phyloP scores from a whole-genome alignment of 2,329 filamentous ascomycete species.

The Colletotrichum higginsianum region DNA sequence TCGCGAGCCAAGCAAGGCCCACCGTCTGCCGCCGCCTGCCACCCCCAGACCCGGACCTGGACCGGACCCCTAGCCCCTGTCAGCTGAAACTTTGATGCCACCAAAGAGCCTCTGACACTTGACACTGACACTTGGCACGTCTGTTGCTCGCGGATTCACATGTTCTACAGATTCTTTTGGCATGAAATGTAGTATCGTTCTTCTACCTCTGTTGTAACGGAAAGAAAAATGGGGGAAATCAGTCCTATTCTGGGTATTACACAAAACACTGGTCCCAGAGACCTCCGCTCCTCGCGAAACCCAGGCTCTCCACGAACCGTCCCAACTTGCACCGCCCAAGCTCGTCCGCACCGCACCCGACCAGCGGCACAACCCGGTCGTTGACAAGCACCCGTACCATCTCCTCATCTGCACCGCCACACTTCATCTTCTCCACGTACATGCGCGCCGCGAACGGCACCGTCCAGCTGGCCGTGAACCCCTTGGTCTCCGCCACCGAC shows the following conservation, averaged over 20 bases:
- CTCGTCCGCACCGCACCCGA: slow-evolving; percentile 78
- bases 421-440: slow-evolving; percentile 91
- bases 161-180: not conserved
- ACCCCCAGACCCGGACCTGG: slow-evolving; percentile 1
- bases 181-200: not conserved
- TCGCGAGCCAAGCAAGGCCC: too few relatives aligned
- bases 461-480: slow-evolving; percentile 83
- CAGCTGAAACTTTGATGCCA: slow-evolving; percentile 37
- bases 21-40: not conserved
- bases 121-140: slow-evolving; percentile 23
- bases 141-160: not conserved
- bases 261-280: slow-evolving; percentile 78
- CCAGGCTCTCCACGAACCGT: slow-evolving; percentile 81
- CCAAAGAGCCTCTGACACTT: slow-evolving; percentile 19
- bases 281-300: slow-evolving; percentile 81
- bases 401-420: slow-evolving; percentile 67
- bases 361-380: slow-evolving; percentile 82
- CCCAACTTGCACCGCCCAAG: slow-evolving; percentile 79
- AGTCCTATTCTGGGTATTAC: slow-evolving; percentile 42
- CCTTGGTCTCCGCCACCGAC: slow-evolving; percentile 66
- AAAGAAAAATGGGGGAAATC: not conserved
- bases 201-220: not conserved
- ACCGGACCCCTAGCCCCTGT: slow-evolving; percentile 19
- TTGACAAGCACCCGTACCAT: slow-evolving; percentile 87
- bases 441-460: slow-evolving; percentile 87